Evolutionary conservation across 1,284 basidiomycete genomes (phyloP).

Genomic region (Ceratobasidium sp.): DNA sequence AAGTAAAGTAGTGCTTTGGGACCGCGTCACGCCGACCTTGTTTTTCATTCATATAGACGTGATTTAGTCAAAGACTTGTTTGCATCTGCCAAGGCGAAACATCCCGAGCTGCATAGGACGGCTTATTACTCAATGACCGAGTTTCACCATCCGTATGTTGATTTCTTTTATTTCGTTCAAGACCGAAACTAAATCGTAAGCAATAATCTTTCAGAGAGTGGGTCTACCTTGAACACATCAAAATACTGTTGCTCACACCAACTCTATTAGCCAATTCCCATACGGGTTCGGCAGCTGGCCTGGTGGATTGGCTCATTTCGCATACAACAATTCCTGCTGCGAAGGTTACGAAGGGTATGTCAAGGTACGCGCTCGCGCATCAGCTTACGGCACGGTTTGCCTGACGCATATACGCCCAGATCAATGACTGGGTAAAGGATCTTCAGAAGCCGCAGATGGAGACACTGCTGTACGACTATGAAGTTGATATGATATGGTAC

Average conservation of each 20-base stretch:
- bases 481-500: constrained; percentile 66
- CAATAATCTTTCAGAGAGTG: constrained; percentile 64
- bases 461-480: constrained; percentile 65
- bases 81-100: constrained; percentile 64
- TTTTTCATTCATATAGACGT: constrained; percentile 52
- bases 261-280: constrained; percentile 21
- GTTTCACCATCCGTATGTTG: constrained; percentile 36
- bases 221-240: constrained; percentile 46
- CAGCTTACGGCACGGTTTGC: too few relatives aligned
- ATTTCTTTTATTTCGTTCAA: neutral
- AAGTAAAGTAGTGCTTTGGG: neutral
- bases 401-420: too few relatives aligned
- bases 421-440: constrained; percentile 67
- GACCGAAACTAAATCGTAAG: constrained; percentile 7
- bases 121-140: constrained; percentile 65
- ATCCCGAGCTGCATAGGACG: constrained; percentile 66
- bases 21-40: too few relatives aligned
- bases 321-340: constrained; percentile 63
- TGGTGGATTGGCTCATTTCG: constrained; percentile 68
- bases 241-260: neutral
- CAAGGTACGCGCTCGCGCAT: neutral
- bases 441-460: constrained; percentile 71
- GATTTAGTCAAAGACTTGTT: constrained; percentile 69
- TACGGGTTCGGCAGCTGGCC: constrained; percentile 69
- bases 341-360: constrained; percentile 70